Evolutionary conservation across 1,284 basidiomycete genomes (phyloP), one percentile per base, ranked within the genome.

Genomic region (Trametes polyzona): DNA sequence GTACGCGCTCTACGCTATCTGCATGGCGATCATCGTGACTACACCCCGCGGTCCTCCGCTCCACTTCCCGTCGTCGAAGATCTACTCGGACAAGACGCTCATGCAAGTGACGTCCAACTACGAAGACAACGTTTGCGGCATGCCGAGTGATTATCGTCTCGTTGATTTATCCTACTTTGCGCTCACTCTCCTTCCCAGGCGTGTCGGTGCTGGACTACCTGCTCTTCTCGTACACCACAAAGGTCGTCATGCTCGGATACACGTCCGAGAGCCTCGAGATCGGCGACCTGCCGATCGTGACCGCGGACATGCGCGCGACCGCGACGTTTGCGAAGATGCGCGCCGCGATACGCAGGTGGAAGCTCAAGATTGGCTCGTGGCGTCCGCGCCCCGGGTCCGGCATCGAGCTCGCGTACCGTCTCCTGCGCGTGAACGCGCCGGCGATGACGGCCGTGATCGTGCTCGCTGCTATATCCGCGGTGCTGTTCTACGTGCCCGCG

Each of bases 241-340:
- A 87, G 61, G 90, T 95, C 7, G 85, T 95, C 55, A 86, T 86
- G 82, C 84, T 92, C 40, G 92, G 92, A 3, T 86, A 92, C 69
- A 79, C 78, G 8, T 78, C 87, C 4, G 79, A 83, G 57, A 88
- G 83, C 53, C 81, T 95, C 55, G 91, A 95, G 65, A 92, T 94
- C 21, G 91, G 86, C 60, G 93, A 95, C 70, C 74, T 95, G 39
- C 93, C 93, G 1, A 85, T 95, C 50, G 79, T 94, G 7, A 83
- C 87, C 0, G 83, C 79, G 0, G 71, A 82, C 62, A 87, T 93
- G 83, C 87, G 93, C 50, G 81, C 87, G 0, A 80, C 86, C 3
- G 70, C 71, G 19, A 67, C 78, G 33, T 79, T 74, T 58, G 63
- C 72, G 12, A 63, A 52, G 44, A 80, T 80, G 77, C 74, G 76